These are phyloP conservation scores for Pilatotrama ljubarskyi DNA, from an alignment of 768 basidiomycete genomes.

Conservation along the genomic window DNA sequence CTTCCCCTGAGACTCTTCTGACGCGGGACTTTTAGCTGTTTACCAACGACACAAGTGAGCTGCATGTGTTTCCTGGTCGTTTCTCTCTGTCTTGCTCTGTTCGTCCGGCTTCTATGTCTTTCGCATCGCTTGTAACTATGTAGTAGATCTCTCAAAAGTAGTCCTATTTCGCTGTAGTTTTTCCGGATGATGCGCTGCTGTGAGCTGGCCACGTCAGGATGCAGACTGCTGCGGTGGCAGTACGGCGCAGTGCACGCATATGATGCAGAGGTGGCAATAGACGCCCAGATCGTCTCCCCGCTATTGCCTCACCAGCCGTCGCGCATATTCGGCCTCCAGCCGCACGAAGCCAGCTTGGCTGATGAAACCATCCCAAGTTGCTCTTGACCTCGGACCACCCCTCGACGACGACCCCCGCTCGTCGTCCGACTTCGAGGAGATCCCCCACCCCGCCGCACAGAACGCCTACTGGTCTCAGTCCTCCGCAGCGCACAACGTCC, in stretches of 20 bases:
- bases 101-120: conserved; percentile 11
- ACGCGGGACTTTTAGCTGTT: conserved; percentile 34
- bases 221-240: conserved; percentile 16
- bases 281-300: conserved; percentile 12
- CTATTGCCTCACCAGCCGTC: conserved; percentile 7
- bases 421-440: conserved; percentile 72
- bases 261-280: conserved; percentile 2
- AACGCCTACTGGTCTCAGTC: conserved; percentile 25
- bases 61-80: conserved; percentile 18
- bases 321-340: not conserved
- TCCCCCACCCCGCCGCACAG: conserved; percentile 54
- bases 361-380: conserved; percentile 51
- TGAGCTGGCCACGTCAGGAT: conserved; percentile 22
- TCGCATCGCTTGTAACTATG: conserved; percentile 22
- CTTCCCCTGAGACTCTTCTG: not conserved
- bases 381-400: conserved; percentile 67
- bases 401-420: conserved; percentile 49
- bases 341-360: conserved; percentile 9
- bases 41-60: conserved; percentile 47
- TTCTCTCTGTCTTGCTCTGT: conserved; percentile 16
- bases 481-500: conserved; percentile 18
- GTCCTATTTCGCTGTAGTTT: conserved; percentile 1
- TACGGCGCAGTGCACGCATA: not conserved
- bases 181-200: not conserved
- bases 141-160: conserved; percentile 23